Evolutionary conservation across 2,329 filamentous ascomycete species (phyloP), one percentile per base, ranked within the genome.

Genomic region (Plectosphaerella sp.): DNA sequence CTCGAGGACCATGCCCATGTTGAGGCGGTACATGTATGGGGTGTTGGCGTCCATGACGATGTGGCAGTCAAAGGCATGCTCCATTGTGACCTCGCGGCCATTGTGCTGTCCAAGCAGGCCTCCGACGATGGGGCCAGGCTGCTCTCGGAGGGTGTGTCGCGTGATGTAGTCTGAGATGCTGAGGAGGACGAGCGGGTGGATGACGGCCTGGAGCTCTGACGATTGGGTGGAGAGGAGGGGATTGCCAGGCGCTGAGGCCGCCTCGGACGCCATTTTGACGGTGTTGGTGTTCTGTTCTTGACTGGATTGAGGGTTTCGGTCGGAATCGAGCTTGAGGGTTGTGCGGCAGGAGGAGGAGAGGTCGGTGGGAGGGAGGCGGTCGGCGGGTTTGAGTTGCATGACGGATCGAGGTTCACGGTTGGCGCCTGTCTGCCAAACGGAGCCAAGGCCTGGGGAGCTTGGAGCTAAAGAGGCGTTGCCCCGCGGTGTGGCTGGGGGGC

Each of bases 121-220:
- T 52, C 94, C 94, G 3, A 93, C 82, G 16, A 97, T 80, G 15
- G 91, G 91, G 0, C 89, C 89, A 16, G 76, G 68, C 62, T 91
- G 86, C 49, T 84, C 76, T 54, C 94, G 84, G 52, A 96, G 79
- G 1, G 87, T 89, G 69, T 96, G 92, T 54, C 94, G 84, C 53
- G 93, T 96, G 68, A 97, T 91, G 69, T 96, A 95, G 71, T 99
- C 94, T 61, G 93, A 96, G 63, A 99, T 94, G 58, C 89, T 95
- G 72, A 99, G 89, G 59, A 97, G 87, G 49, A 96, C 92, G 47
- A 99, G 86, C 24, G 94, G 94, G 64, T 99, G 94, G 16, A 99
- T 83, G 61, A 91, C 84, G 52, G 91, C 84, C 58, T 91, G 87
- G 45, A 95, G 83, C 69, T 94, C 89, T 42, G 81, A 80, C 59